These are phyloP conservation scores for Yarrowia galli DNA, from an alignment of 1,139 yeast species.

Conservation along the genomic window DNA sequence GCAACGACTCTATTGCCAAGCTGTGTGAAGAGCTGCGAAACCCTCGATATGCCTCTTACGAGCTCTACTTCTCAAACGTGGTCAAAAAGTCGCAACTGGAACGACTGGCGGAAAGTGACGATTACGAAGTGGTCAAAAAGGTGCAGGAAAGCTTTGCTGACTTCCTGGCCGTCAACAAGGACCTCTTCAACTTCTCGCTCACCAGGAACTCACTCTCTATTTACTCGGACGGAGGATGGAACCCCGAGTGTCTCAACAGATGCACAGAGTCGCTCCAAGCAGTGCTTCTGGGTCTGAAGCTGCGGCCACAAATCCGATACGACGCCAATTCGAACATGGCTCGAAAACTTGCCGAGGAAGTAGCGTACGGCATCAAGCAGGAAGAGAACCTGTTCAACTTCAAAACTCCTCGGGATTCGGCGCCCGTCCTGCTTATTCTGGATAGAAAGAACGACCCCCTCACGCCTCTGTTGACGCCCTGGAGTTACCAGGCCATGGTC, in stretches of 20 bases:
- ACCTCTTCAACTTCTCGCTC: slow-evolving; percentile 63
- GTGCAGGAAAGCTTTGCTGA: slow-evolving; percentile 89
- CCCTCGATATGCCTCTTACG: slow-evolving; percentile 83
- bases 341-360: slow-evolving; percentile 71
- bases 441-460: slow-evolving; percentile 91
- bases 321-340: slow-evolving; percentile 71
- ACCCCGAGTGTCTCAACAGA: slow-evolving; percentile 58
- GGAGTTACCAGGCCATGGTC: slow-evolving; percentile 99
- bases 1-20: slow-evolving; percentile 64
- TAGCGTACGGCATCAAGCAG: slow-evolving; percentile 53
- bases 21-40: slow-evolving; percentile 70
- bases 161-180: slow-evolving; percentile 73
- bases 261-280: slow-evolving; percentile 65
- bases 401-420: slow-evolving; percentile 60
- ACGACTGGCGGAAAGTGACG: slow-evolving; percentile 87
- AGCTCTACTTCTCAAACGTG: slow-evolving; percentile 68
- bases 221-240: slow-evolving; percentile 55
- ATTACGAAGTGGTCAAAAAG: slow-evolving; percentile 74
- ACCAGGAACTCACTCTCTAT: slow-evolving; percentile 44
- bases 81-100: slow-evolving; percentile 80
- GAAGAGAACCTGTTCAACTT: slow-evolving; percentile 70
- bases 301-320: slow-evolving; percentile 78
- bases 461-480: slow-evolving; percentile 89
- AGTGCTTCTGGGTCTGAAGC: slow-evolving; percentile 72
- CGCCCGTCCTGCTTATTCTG: slow-evolving; percentile 77